Base-by-base conservation (phyloP, 371 early-diverging fungal species). In the Smittium mucronatum region DNA sequence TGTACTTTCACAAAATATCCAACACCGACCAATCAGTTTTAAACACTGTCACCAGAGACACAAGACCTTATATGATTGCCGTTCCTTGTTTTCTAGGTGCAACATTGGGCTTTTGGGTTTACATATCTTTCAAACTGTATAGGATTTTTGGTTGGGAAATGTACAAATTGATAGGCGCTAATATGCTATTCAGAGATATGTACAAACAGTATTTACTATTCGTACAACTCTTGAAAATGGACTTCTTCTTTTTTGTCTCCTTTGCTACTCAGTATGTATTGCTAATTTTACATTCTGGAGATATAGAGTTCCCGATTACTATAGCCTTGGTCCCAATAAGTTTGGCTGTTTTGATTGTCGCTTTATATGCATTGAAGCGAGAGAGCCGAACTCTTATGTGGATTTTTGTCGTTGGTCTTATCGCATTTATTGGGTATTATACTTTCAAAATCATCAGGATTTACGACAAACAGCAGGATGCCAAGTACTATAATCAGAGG, bases 111-210 rank as follows among this genome's bases (percentile, higher is more conserved):
- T 69, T 77, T 65, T 82, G 75, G 69, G 72, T 59, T 8, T 71
- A 70, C 11, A 72, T 86, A 58, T 78, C 83, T 36, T 83, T 76
- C 64, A 79, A 80, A 72, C 79, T 93, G 36, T 93, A 92, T 75
- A 84, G 85, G 64, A 90, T 92, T 76, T 95, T 92, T 81, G 94
- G 94, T 57, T 95, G 94, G 94, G 88, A 87, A 74, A 90, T 95
- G 36, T 95, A 93, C 80, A 93, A 93, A 77, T 86, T 89, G 78
- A 92, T 95, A 75, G 95, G 95, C 1, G 93, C 95, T 2, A 93
- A 94, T 75, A 82, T 92, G 66, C 79, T 82, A 34, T 92, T 93
- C 84, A 81, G 90, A 79, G 83, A 77, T 60, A 91, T 90, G 90
- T 93, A 89, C 77, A 86, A 91, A 63, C 80, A 82, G 69, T 95